Base-by-base conservation (phyloP, 768 basidiomycete species). In the Thelephora aurantiotincta region DNA sequence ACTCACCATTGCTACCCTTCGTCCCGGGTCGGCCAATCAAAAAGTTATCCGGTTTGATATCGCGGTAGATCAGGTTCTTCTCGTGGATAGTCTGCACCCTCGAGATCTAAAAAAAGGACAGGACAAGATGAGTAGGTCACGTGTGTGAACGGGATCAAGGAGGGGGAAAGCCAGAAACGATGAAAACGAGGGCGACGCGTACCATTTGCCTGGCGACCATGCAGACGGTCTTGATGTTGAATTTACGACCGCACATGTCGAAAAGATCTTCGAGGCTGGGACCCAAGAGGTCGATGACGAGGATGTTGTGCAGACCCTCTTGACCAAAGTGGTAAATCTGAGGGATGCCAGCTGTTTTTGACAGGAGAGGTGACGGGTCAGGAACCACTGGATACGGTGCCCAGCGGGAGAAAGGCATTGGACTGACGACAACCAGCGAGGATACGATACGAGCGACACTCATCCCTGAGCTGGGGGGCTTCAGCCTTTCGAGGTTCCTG, bases 321-420 rank as follows among this genome's bases (percentile, higher is more conserved):
- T 97, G 93, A 43, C 96, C 96, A 63, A 98, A 99, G 67, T 99
- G 94, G 70, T 98, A 97, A 65, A 99, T 97, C 68, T 98, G 93
- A 22, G 93, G 94, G 44, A 99, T 94, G 18, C 96, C 94, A 53
- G 81, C 93, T 97, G 65, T 48, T 54, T 48, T 54, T 36, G 37
- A 50, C 50, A 52, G 53, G 13, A 44, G 19, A 16, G 36, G 23
- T 38, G 35, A 36, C 11, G 38, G 22, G 22, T 18, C 18, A 41
- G 57, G 50, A 54, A 44, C 54, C 50, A 37, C 55, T 54, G 35
- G 44, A 53, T 41, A 41, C 54, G 50, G 33, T 52, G 35, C 38
- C 47, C 44, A 47, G 26, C 45, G 46, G 43, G 47, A 46, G 43
- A 20, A 36, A 19, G 22, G 20, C 44, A 2, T 23, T 36, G 19